Conservation (phyloP, 257 asterid genomes). For the Forsythia suspensa region DNA sequence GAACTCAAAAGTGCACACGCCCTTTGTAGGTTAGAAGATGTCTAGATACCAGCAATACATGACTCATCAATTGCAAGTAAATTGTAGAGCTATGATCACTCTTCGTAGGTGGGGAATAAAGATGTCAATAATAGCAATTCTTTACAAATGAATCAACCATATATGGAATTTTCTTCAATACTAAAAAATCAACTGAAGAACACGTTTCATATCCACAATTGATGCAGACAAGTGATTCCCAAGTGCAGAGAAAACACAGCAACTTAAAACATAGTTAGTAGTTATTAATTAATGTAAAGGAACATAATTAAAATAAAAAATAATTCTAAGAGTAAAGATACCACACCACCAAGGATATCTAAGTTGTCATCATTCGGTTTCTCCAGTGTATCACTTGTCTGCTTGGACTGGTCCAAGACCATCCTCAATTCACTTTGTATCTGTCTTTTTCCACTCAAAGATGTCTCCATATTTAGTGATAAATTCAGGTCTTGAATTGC, state of each 20-base stretch:
- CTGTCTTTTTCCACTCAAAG: constrained; percentile 73
- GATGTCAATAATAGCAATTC: not conserved
- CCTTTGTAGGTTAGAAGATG: not conserved
- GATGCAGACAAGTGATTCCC: not conserved
- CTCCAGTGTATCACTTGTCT: constrained; percentile 28
- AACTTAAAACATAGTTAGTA: not conserved
- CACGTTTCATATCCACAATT: not conserved
- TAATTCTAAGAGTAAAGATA: constrained; percentile 3
- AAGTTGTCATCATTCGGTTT: constrained; percentile 35
- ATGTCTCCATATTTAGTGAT: constrained; percentile 59
- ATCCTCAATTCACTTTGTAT: constrained; percentile 59
- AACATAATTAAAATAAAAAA: constrained; percentile 7
- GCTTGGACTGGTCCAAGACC: constrained; percentile 36
- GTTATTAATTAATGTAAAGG: constrained; percentile 1
- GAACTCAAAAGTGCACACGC: not conserved
- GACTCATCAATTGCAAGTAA: not conserved
- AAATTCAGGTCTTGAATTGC: constrained; percentile 65
- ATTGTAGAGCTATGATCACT: not conserved
- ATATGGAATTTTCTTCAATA: not conserved
- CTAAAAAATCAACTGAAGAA: not conserved
- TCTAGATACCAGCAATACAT: not conserved
- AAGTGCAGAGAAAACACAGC: constrained; percentile 12
- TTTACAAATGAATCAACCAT: not conserved
- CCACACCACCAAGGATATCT: constrained; percentile 31
- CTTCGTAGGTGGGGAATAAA: not conserved